Conservation (phyloP, 2,329 filamentous ascomycete genomes). For the Diplodia mutila region DNA sequence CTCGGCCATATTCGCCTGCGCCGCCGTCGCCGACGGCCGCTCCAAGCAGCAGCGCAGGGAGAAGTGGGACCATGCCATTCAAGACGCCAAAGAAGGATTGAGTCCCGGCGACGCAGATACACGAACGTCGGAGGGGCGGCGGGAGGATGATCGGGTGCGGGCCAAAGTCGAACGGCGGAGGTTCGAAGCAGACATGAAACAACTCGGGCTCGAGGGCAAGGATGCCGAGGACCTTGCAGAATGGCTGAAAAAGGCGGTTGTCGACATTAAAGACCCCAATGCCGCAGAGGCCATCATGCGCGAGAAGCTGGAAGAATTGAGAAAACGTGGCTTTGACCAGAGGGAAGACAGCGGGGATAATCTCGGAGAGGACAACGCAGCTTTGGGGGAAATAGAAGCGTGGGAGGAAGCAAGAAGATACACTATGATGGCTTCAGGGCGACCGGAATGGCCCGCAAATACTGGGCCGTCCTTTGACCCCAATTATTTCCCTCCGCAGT, state of each 20-base stretch:
- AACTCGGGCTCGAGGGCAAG: neutral
- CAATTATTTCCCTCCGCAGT: constrained; percentile 49
- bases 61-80: constrained; percentile 66
- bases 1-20: constrained; percentile 68
- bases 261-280: neutral
- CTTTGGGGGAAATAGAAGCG: neutral
- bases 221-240: neutral
- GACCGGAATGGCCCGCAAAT: constrained; percentile 33
- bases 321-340: too few species aligned
- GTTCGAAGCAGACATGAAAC: neutral
- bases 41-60: constrained; percentile 61
- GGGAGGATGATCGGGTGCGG: neutral
- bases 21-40: constrained; percentile 64
- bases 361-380: neutral
- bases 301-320: neutral
- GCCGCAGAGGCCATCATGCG: constrained; percentile 5
- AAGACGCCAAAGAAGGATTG: constrained; percentile 57
- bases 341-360: too few species aligned
- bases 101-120: constrained; percentile 28
- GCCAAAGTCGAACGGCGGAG: neutral
- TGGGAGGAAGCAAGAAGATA: constrained; percentile 3
- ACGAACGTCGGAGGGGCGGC: neutral
- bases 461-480: constrained; percentile 41
- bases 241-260: neutral
- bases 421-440: neutral